These are phyloP conservation scores for Wickerhamiella vanderwaltii DNA, from an alignment of 805 yeast species.

Conservation along the genomic window DNA sequence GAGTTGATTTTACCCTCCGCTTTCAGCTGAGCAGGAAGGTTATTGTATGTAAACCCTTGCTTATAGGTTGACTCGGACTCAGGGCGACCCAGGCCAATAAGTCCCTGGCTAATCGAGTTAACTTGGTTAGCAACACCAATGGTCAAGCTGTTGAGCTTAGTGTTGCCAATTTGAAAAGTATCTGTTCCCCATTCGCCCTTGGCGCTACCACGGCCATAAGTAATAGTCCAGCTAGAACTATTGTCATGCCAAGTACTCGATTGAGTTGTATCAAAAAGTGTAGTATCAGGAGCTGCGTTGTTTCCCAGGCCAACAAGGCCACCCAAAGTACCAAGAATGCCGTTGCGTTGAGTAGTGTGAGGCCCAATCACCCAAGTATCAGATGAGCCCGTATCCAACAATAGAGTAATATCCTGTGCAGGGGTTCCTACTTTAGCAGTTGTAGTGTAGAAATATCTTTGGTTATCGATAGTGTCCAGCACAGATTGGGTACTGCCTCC, in stretches of 20 bases:
- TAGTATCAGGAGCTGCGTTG: constrained; percentile 10
- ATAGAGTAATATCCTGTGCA: constrained; percentile 39
- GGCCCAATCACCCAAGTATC: constrained; percentile 52
- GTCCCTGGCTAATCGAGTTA: constrained; percentile 54
- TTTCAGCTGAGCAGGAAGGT: constrained; percentile 53
- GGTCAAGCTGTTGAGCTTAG: constrained; percentile 41
- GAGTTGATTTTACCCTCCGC: constrained; percentile 46
- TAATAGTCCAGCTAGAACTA: constrained; percentile 24
- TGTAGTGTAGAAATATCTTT: constrained; percentile 28
- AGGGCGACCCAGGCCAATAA: constrained; percentile 32
- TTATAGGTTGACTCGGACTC: constrained; percentile 40
- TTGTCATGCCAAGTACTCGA: constrained; percentile 17
- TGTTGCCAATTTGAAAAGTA: constrained; percentile 41
- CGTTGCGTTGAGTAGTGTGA: neutral
- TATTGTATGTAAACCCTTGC: constrained; percentile 35
- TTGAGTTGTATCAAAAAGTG: constrained; percentile 17
- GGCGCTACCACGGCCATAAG: constrained; percentile 41
- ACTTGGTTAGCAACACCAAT: constrained; percentile 60
- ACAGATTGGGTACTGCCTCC: neutral
- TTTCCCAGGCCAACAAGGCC: neutral
- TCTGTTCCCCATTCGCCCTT: constrained; percentile 56
- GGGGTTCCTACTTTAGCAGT: constrained; percentile 43
- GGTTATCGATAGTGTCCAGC: constrained; percentile 23
- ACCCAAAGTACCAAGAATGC: neutral
- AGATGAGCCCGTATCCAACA: constrained; percentile 64